Base-by-base conservation (phyloP, 225 moss, liverwort and hornwort species). In the Physcomitrium patens region DNA sequence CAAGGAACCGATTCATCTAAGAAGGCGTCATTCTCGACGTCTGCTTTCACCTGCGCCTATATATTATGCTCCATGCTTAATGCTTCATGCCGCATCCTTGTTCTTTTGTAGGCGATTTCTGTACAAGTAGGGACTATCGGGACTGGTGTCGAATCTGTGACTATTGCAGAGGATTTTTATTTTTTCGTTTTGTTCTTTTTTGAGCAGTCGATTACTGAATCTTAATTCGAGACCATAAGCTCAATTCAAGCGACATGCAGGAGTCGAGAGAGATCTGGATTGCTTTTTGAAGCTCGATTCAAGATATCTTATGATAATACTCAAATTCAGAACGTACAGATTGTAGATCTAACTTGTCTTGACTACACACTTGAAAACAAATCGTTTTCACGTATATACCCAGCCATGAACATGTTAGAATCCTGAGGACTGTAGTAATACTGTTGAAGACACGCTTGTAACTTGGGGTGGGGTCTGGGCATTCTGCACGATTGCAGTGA, bases 351-450 rank as follows among this genome's bases (percentile, higher is more conserved):
- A 46, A 45, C 70, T 71, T 20, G 10, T 4, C 23, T 63, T 20
- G 64, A 75, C 61, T 19, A 41, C 52, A 53, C 15, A 17, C 73
- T 73, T 23, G 46, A 68, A 43, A 44, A 17, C 54, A 18, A 18
- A 61, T 61, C 37, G 64, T 53, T 64, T 77, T 54, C 60, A 53
- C 68, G 47, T 62, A 24, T 51, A 18, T 63, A 17, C 17, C 49
- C 60, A 45, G 69, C 16, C 53, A 79, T 67, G 76, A 59, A 48
- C 63, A 47, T 75, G 63, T 62, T 67, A 56, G 49, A 27, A 48
- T 48, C 41, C 69, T 43, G 27, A 75, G 64, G 28, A 69, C 60
- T 66, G 66, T 67, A 70, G 70, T 49, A 68, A 26, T 53, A 74
- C 37, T 12, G 24, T 46, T 74, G 60, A 62, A 70, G 49, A 37